Base-by-base conservation (phyloP, 805 yeast genomes). In the Zygosaccharomyces gambellarensis region DNA sequence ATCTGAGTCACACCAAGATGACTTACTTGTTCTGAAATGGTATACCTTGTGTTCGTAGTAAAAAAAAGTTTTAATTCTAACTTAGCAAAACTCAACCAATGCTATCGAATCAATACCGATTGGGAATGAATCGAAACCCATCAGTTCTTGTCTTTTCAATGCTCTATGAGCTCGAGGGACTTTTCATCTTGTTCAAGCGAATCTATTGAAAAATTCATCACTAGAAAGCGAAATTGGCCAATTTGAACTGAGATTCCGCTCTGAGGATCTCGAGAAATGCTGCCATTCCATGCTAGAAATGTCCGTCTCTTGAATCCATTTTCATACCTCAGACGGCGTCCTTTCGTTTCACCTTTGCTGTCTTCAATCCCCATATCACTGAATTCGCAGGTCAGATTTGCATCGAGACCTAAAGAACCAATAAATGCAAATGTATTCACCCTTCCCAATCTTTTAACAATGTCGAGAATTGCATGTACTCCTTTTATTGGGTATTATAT, bases 401-500 rank as follows among this genome's bases (percentile, higher is more conserved):
- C 28, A 30, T 42, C 45, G 11, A 29, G 19, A 28, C n/a, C 23
- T 17, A 42, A 34, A n/a, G 36, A 42, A 42, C 45, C 38, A 14
- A 25, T 42, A 21, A 42, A 25, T 30, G 36, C 45, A 17, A 42
- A 11, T 52, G 71, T 87, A 9, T 86, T 84, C 68, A 90, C 96
- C 0, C 60, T 95, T 4, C 99, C 99, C 11, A 94, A 94, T 65
- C 60, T 87, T 12, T 72, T 94, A 43, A 94, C 99, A 0, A 65
- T 85, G 60, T 79, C 95, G 1, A 71, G 99, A 56, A 78, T 94
- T n/a, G 71, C 78, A 2, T 73, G 88, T 2, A 84, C 98, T 0
- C 99, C 99, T 0, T 67, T 82, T 10, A 82, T 95, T 29, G 98
- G 97, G 0, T 85, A 84, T 59, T 76, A 82, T 57, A 81, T 92